Evolutionary conservation across 257 asterid genomes (phyloP), one percentile per base, ranked within the genome.

Genomic region (Przewalskia tangutica): DNA sequence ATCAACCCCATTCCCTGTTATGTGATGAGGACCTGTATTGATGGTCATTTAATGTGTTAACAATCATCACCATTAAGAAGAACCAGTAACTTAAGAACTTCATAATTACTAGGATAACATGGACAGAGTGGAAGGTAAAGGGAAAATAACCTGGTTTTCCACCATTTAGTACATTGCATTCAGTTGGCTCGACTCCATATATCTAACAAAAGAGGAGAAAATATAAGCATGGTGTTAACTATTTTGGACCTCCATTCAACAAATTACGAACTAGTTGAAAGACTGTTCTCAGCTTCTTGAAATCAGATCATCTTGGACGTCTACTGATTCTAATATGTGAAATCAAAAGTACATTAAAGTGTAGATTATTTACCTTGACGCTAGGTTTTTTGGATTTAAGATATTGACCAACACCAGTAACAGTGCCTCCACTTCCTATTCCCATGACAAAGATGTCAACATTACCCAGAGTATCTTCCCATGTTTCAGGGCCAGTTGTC

Each of bases 1-100:
- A 95, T 71, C 99, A n/a, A 94, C 98, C 68, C 99, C 99, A 79
- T 92, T 95, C n/a, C 99, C 99, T 8, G 97, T 95, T 18, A 95
- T 95, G 20, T 94, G 92, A 85, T 95, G 99, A 82, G 99, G 99
- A 80, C 99, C 99, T 95, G 84, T 7, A 77, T 27, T 23, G 14
- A 12, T 63, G n/a, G 42, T 2, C n/a, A 2, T 63, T 2, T 11
- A 5, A 63, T 11, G 42, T 63, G 8, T 27, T 63, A 27, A 3
- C 0, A 11, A 23, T 63, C 63, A 56, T 11, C 11, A 9, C 10
- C 4, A 27, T 7, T 1, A 9, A 27, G 5, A 27, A 10, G 4
- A 63, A 7, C 8, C 9, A 0, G n/a, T 27, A 27, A 63, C 7
- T 63, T 23, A 11, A 9, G 10, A 20, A 60, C 16, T 60, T 60